Evolutionary conservation across 106 monocot species (phyloP), one percentile per base, ranked within the genome.

Genomic region (Dioscorea dumetorum): DNA sequence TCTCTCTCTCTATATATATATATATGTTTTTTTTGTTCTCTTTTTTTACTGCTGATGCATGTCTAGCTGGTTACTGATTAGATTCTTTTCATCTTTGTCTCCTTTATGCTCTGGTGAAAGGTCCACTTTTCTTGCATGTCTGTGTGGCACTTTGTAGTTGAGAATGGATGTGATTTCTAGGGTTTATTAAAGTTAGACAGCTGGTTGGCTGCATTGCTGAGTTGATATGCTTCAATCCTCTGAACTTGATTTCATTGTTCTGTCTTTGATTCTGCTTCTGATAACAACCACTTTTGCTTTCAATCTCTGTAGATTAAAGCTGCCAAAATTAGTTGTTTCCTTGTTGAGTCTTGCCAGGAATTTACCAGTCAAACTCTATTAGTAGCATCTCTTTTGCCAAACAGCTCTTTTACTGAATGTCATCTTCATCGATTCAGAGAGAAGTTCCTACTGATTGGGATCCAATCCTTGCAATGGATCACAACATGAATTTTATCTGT

Each of bases 31-130:
- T 67, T 69, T 69, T 63, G 28, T 28, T 28, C 28, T 28, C 28
- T 28, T 41, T 41, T 10, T 10, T 41, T 41, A 41, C 18, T 58
- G 60, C 57, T 74, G 33, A 41, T 41, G 33, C 28, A 64, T 75
- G 66, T 52, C 52, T 59, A 74, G 67, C 74, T 75, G 72, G 62
- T 69, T 60, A 69, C 77, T 76, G 60, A 49, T 72, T 73, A 54
- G 61, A 67, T 57, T 73, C 69, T 53, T 76, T 75, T 81, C 56
- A 64, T 75, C 66, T 70, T 80, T 51, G 22, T 67, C 52, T 68
- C 68, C 72, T 74, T 83, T 77, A 91, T 85, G 79, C 74, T 76
- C 71, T 83, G 70, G 57, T 76, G 70, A 81, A 88, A 84, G 81
- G 50, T 70, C 66, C 41, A 57, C 69, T 81, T 88, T 80, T 28